Base-by-base conservation (phyloP, 768 basidiomycete species). In the Tulasnella sp. region DNA sequence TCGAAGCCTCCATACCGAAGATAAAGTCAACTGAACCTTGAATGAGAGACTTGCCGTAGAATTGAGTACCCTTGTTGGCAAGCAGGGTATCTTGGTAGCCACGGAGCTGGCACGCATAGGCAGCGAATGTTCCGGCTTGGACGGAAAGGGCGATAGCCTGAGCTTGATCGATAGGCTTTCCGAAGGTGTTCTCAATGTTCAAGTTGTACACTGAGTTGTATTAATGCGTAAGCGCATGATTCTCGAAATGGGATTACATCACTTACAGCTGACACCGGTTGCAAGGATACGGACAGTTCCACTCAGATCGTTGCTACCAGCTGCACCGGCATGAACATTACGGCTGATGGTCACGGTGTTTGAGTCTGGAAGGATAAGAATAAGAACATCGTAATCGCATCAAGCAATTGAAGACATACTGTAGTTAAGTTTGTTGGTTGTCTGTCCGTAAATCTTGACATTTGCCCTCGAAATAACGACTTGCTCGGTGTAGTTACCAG, bases 1-100 rank as follows among this genome's bases (percentile, higher is more conserved):
- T 25, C 1, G 39, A 28, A 13, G 44, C 49, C 12, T 28, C 28
- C 33, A 43, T 44, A 6, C 49, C 53, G 34, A 54, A 48, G 34
- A 57, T 51, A 45, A 50, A 57, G 37, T 57, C 56, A 35, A 57
- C 56, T 10, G 55, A 57, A 16, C 56, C 56, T 37, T 51, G 47
- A 33, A 57, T 57, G 41, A 43, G 47, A 19, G 41, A 55, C 28
- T 39, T 39, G 34, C 16, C 32, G 39, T 51, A 34, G 29, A 34
- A 50, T 33, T 41, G 46, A 25, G 22, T 5, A 6, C 44, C 37
- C 32, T 16, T 28, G 32, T 39, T 46, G 44, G 40, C 16, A 3
- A 29, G 41, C 4, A 53, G 8, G 3, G 39, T 32, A 24, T 47
- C 44, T 42, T 57, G 54, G 34, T 54, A 55, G 16, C 54, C 54